phyloP scores from a whole-genome alignment of 2,329 filamentous ascomycete species.

The Hypoxylon rubiginosum region DNA sequence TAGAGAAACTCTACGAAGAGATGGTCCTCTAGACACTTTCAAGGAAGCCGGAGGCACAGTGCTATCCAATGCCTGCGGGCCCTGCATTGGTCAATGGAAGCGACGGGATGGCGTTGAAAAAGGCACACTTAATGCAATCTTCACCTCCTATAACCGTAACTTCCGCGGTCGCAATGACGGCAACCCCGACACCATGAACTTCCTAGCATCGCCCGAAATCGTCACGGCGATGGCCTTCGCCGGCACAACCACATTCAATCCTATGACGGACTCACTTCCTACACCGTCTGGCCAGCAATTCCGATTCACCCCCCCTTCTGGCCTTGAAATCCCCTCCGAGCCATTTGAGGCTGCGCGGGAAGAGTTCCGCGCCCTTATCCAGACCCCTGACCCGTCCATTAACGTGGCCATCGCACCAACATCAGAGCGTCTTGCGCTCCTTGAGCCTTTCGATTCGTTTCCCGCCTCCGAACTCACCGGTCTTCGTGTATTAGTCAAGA shows the following conservation, averaged over 20 bases:
- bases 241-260: slow-evolving; percentile 95
- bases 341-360: slow-evolving; percentile 80
- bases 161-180: slow-evolving; percentile 98
- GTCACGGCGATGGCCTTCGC: slow-evolving; percentile 97
- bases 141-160: slow-evolving; percentile 98
- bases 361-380: slow-evolving; percentile 78
- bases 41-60: slow-evolving; percentile 87
- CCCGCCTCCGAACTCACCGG: slow-evolving; percentile 79
- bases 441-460: slow-evolving; percentile 92
- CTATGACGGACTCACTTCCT: slow-evolving; percentile 85
- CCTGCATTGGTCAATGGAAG: slow-evolving; percentile 96
- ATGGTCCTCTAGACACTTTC: slow-evolving; percentile 88
- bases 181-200: slow-evolving; percentile 98
- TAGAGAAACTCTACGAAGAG: slow-evolving; percentile 90
- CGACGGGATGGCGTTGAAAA: slow-evolving; percentile 87
- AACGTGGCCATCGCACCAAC: slow-evolving; percentile 84
- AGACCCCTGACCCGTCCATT: slow-evolving; percentile 77
- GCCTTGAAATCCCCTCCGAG: slow-evolving; percentile 71
- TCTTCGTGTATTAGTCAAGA: slow-evolving; percentile 92
- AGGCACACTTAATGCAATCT: slow-evolving; percentile 91
- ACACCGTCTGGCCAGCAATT: slow-evolving; percentile 86
- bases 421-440: slow-evolving; percentile 89
- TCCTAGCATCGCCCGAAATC: slow-evolving; percentile 94
- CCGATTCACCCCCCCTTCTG: slow-evolving; percentile 84
- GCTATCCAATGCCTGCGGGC: slow-evolving; percentile 94